Evolutionary conservation across 2,329 filamentous ascomycete genomes (phyloP).

Genomic region (Sporothrix protearum): DNA sequence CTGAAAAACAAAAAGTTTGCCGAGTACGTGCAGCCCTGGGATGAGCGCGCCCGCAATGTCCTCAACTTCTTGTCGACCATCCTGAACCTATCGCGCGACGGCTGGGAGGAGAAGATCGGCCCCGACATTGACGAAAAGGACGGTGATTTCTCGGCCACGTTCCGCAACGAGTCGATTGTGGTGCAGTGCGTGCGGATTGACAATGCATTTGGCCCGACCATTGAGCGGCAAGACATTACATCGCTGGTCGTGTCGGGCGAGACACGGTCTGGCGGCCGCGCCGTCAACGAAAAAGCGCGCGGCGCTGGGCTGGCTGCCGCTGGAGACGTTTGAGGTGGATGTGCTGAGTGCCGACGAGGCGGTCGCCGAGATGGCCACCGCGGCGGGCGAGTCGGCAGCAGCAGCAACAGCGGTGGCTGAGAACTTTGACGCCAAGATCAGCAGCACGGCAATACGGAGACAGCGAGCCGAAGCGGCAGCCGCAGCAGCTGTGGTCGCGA

Average conservation of each 20-base stretch:
- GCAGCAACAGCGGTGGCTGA: constrained; percentile 41
- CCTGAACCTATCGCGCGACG: constrained; percentile 43
- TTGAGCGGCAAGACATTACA: constrained; percentile 73
- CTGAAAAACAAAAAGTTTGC: constrained; percentile 86
- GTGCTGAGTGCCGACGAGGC: constrained; percentile 69
- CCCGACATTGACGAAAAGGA: constrained; percentile 38
- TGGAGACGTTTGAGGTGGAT: constrained; percentile 85
- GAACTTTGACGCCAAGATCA: constrained; percentile 78
- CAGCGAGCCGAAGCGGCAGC: constrained; percentile 39
- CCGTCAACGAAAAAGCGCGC: constrained; percentile 79
- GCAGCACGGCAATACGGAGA: constrained; percentile 77
- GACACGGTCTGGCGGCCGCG: constrained; percentile 75
- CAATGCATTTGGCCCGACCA: constrained; percentile 86
- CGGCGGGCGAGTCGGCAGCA: constrained; percentile 28
- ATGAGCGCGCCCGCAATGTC: constrained; percentile 64
- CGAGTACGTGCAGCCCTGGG: constrained; percentile 77
- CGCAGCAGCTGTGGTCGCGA: neutral
- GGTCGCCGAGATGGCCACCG: constrained; percentile 39
- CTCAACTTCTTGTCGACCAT: constrained; percentile 70
- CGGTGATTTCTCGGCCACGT: constrained; percentile 51
- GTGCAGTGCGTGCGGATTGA: constrained; percentile 81
- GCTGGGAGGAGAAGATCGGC: constrained; percentile 44
- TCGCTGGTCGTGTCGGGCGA: constrained; percentile 84
- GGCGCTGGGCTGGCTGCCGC: constrained; percentile 68
- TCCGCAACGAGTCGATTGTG: constrained; percentile 57